These are phyloP conservation scores for Plenodomus biglobosus DNA, from an alignment of 2,329 filamentous ascomycete species.

Conservation along the genomic window DNA sequence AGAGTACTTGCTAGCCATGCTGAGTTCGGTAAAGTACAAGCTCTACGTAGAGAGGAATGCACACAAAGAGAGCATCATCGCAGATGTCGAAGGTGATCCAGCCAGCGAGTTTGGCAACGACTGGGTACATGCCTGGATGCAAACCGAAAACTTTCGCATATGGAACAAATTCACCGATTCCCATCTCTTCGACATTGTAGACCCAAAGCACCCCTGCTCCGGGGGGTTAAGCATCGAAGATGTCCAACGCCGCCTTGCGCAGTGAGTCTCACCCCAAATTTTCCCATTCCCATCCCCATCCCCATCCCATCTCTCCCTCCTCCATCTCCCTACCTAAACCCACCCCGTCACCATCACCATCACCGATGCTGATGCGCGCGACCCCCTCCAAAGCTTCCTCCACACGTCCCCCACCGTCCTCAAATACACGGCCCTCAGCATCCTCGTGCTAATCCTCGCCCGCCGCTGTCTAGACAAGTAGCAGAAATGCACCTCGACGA, in stretches of 20 bases:
- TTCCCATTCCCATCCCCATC: neutral
- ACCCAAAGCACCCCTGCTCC: slow-evolving; percentile 89
- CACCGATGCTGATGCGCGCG: too few species aligned
- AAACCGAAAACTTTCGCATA: slow-evolving; percentile 87
- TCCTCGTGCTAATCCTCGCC: slow-evolving; percentile 43
- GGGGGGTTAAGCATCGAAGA: slow-evolving; percentile 93
- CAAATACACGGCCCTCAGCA: neutral
- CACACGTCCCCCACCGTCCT: neutral
- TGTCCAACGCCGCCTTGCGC: slow-evolving; percentile 82
- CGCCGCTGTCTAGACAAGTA: slow-evolving; percentile 65
- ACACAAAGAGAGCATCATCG: slow-evolving; percentile 61
- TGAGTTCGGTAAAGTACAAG: slow-evolving; percentile 89
- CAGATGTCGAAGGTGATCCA: slow-evolving; percentile 76
- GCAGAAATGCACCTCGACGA: slow-evolving; percentile 94
- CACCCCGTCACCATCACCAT: too few species aligned
- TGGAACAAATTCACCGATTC: slow-evolving; percentile 74
- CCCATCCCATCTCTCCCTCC: neutral
- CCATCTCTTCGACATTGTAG: slow-evolving; percentile 90
- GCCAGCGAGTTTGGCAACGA: slow-evolving; percentile 79
- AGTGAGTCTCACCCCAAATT: slow-evolving; percentile 50
- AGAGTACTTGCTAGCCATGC: slow-evolving; percentile 86
- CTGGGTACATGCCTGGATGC: slow-evolving; percentile 84
- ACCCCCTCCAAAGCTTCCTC: too few species aligned
- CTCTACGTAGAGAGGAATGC: slow-evolving; percentile 49
- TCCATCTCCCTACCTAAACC: neutral